These are phyloP conservation scores for Calycina herbarum DNA, from an alignment of 2,329 filamentous ascomycete species.

Conservation along the genomic window DNA sequence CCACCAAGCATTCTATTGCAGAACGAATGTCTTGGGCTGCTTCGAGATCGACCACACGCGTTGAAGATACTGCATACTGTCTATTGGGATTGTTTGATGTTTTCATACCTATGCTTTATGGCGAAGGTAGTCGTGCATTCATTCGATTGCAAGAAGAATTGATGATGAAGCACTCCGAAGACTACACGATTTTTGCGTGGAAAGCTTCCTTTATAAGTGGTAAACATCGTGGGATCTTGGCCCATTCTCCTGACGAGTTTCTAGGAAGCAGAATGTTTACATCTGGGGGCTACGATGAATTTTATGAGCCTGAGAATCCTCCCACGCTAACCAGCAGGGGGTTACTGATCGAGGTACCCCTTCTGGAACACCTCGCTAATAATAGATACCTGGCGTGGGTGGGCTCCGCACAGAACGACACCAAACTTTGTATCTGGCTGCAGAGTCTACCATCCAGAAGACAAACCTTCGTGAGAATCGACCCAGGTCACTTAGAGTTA, in stretches of 20 bases:
- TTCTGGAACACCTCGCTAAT: background rate
- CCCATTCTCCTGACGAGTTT: background rate
- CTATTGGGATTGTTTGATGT: constrained; percentile 8
- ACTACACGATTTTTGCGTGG: constrained; percentile 17
- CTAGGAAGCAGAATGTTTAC: background rate
- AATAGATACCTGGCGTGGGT: background rate
- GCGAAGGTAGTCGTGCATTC: constrained; percentile 5
- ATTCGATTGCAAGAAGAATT: constrained; percentile 6
- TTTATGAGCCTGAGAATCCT: background rate
- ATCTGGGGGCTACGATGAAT: background rate
- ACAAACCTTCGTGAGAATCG: background rate
- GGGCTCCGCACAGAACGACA: background rate
- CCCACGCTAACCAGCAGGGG: background rate
- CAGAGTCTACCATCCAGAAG: background rate
- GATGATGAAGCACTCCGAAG: constrained; percentile 1
- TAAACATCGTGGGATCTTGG: background rate
- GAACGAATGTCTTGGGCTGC: constrained; percentile 6
- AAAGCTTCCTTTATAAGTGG: background rate
- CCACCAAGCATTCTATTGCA: background rate
- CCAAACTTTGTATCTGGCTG: background rate
- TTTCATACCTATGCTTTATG: constrained; percentile 13
- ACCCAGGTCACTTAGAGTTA: background rate
- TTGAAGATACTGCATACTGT: constrained; percentile 8
- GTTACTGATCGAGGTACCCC: background rate
- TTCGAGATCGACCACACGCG: background rate